Conservation (phyloP, 2,329 filamentous ascomycete species). For the Venturia asperata region DNA sequence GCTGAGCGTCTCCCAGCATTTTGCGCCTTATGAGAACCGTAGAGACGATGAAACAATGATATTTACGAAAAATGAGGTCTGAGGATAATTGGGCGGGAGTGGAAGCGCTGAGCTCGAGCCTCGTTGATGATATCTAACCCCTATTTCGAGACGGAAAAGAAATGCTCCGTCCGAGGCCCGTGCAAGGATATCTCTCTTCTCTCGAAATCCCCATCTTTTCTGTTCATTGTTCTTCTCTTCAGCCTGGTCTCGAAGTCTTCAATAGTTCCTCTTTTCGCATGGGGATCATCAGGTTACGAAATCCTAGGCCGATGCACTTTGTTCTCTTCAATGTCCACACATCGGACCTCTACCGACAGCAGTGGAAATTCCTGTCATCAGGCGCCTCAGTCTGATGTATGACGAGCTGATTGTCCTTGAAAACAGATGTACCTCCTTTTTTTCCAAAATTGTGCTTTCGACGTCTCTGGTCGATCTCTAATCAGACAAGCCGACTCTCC, state of each 20-base stretch:
- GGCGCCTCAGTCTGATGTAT: neutral
- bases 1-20: neutral
- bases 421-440: no score
- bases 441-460: no score
- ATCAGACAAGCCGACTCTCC: no score
- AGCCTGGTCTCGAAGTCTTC: neutral
- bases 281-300: neutral
- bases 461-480: no score
- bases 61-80: neutral
- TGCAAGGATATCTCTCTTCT: neutral
- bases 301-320: neutral
- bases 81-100: neutral
- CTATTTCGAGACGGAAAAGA: neutral
- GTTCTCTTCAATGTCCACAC: neutral
- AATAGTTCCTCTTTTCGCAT: neutral
- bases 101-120: slow-evolving; percentile 13
- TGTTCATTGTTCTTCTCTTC: neutral
- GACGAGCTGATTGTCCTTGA: no score
- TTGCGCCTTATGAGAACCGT: neutral
- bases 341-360: neutral
- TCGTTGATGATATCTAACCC: slow-evolving; percentile 8
- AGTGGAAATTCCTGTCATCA: neutral
- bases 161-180: neutral
- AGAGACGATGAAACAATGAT: neutral
- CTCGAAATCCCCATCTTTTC: neutral